Evolutionary conservation across 371 early-diverging fungal genomes (phyloP).

Genomic region (Globomyces sp.): DNA sequence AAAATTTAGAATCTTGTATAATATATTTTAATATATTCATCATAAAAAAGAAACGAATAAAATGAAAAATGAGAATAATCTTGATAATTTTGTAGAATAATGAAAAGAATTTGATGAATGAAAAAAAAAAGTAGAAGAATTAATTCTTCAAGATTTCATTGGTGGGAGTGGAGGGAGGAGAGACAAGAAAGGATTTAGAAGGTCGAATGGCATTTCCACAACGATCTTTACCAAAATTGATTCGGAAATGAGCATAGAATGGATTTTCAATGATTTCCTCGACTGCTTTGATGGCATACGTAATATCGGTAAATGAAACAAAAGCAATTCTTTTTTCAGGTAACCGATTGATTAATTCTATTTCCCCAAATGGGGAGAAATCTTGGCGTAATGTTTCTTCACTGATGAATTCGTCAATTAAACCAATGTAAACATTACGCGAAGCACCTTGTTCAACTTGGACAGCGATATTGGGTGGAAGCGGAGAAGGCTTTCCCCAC

Average conservation of each 20-base stretch:
- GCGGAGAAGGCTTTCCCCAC: conserved; percentile 69
- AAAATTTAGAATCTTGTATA: neutral
- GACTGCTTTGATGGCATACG: conserved; percentile 41
- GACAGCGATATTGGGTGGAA: conserved; percentile 54
- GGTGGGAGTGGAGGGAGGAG: conserved; percentile 8
- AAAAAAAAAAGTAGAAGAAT: neutral
- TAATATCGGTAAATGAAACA: conserved; percentile 49
- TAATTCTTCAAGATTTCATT: neutral
- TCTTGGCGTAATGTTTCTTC: conserved; percentile 44
- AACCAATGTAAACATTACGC: conserved; percentile 53
- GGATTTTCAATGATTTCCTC: conserved; percentile 31
- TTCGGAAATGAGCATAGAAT: conserved; percentile 33
- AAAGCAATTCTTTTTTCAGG: conserved; percentile 49
- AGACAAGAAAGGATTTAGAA: neutral
- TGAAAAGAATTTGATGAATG: neutral
- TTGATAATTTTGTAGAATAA: neutral
- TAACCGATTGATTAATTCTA: conserved; percentile 49
- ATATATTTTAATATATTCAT: too few species aligned
- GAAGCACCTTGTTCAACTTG: conserved; percentile 63
- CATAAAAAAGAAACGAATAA: neutral
- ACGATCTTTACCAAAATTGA: conserved; percentile 54
- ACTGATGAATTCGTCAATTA: conserved; percentile 34
- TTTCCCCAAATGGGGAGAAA: conserved; percentile 46
- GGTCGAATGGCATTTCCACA: conserved; percentile 41
- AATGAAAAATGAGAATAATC: neutral